Evolutionary conservation across 2,329 filamentous ascomycete genomes (phyloP).

Genomic region (Fusarium bulbicola): DNA sequence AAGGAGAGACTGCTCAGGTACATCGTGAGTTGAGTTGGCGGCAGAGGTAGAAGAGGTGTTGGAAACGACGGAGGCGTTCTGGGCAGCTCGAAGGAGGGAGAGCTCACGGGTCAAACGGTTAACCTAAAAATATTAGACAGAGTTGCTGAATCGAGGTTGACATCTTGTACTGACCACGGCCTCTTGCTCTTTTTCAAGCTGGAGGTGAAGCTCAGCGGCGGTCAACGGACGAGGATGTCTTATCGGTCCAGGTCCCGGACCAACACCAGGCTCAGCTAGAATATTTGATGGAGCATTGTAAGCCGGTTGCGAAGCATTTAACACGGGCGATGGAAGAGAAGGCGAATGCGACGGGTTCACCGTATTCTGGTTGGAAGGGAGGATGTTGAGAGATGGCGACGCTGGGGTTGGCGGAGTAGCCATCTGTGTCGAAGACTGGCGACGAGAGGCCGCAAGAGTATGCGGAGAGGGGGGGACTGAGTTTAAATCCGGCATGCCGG

Average conservation of each 20-base stretch:
- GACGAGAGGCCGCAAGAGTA: constrained; percentile 53
- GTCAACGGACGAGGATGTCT: constrained; percentile 90
- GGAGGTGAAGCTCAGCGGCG: constrained; percentile 84
- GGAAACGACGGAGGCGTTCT: constrained; percentile 72
- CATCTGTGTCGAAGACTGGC: constrained; percentile 57
- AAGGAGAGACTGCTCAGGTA: constrained; percentile 61
- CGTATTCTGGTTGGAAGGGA: constrained; percentile 64
- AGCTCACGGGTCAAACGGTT: constrained; percentile 94
- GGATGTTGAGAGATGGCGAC: constrained; percentile 62
- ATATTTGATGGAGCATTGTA: constrained; percentile 18
- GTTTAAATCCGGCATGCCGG: constrained; percentile 64
- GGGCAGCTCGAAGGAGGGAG: constrained; percentile 77
- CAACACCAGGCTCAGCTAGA: constrained; percentile 54
- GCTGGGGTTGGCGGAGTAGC: constrained; percentile 49
- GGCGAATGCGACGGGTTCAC: constrained; percentile 54
- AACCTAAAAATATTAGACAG: constrained; percentile 63
- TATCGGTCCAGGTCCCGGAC: constrained; percentile 73
- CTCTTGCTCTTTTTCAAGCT: constrained; percentile 95
- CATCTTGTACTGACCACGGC: constrained; percentile 71
- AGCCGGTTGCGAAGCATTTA: constrained; percentile 44
- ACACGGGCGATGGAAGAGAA: constrained; percentile 43
- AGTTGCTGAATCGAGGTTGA: accelerated
- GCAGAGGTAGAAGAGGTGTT: constrained; percentile 71
- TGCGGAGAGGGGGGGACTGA: constrained; percentile 62
- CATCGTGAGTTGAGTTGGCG: constrained; percentile 60